Evolutionary conservation across 164 flowering plant species (phyloP).

Genomic region (Tinospora cordifolia): DNA sequence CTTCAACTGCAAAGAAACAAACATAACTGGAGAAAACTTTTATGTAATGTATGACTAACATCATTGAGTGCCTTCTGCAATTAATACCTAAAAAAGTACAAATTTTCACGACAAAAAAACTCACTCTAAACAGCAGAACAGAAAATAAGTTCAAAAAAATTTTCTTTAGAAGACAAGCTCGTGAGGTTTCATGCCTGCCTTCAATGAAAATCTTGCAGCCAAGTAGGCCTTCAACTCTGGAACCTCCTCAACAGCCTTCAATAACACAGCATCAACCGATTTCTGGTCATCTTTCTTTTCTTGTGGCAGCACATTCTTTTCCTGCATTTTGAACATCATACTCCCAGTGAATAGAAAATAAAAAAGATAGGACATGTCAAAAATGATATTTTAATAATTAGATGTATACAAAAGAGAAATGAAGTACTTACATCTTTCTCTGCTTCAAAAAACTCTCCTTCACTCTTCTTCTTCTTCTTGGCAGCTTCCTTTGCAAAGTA

Average conservation of each 20-base stretch:
- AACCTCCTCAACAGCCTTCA: slow-evolving; percentile 48
- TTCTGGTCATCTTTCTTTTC: slow-evolving; percentile 66
- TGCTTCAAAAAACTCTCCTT: slow-evolving; percentile 80
- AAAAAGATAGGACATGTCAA: not conserved
- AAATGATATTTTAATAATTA: not conserved
- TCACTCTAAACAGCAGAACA: not conserved
- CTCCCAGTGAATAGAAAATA: not conserved
- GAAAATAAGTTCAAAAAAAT: not conserved
- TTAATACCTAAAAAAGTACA: slow-evolving; percentile 10
- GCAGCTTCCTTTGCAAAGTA: slow-evolving; percentile 56
- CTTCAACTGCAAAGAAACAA: too few species aligned
- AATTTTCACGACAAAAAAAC: not conserved
- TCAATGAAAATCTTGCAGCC: slow-evolving; percentile 59
- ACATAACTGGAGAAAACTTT: not conserved
- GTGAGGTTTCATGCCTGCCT: slow-evolving; percentile 78
- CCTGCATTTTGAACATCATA: slow-evolving; percentile 32
- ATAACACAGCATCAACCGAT: slow-evolving; percentile 43
- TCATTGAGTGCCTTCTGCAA: not conserved
- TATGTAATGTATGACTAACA: not conserved
- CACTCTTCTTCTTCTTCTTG: slow-evolving; percentile 69
- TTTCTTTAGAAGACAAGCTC: slow-evolving; percentile 56
- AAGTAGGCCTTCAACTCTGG: slow-evolving; percentile 62
- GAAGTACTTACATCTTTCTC: slow-evolving; percentile 55
- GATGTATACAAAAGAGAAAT: not conserved
- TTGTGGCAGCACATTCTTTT: slow-evolving; percentile 46